Percentiles rank a stretch among this genome's conserved stretches.
Evolutionary conservation across 345 rosid genomes (phyloP).

Genomic region (Lepidium didymum): DNA sequence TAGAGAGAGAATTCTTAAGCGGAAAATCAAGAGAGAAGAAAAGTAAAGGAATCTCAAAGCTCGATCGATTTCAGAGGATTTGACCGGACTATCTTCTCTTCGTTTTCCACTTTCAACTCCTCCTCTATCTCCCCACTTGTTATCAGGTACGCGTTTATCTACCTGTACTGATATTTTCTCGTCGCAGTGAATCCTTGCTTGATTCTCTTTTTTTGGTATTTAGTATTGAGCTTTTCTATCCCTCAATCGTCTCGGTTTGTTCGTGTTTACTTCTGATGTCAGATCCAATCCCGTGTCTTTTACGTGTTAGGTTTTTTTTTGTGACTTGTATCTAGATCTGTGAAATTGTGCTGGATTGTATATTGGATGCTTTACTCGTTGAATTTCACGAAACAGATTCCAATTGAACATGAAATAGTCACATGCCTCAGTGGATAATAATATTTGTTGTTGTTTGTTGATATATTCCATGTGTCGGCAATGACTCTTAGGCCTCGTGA

Average conservation of each 20-base stretch:
- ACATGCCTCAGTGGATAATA: neutral
- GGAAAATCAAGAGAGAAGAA: neutral
- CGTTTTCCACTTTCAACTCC: neutral
- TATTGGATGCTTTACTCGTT: neutral
- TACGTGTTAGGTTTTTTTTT: neutral
- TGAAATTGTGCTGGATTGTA: neutral
- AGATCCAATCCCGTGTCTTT: neutral
- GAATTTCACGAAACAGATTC: neutral
- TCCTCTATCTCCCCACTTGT: neutral
- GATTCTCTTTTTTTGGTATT: neutral
- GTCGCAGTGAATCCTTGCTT: neutral
- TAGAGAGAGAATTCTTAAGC: slow-evolving; percentile 3
- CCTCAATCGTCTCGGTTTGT: neutral
- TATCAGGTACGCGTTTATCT: slow-evolving; percentile 4
- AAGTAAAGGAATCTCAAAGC: slow-evolving; percentile 2
- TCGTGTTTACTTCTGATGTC: neutral
- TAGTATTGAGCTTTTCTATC: neutral
- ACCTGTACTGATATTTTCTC: neutral
- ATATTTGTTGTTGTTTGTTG: neutral
- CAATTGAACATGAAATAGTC: neutral
- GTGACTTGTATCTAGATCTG: neutral
- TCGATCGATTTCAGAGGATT: slow-evolving; percentile 5
- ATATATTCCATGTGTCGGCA: neutral
- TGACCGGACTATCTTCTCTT: neutral
- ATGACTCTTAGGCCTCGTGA: neutral